Conservation (phyloP, 345 rosid species). For the Psidium friedrichsthalianum region DNA sequence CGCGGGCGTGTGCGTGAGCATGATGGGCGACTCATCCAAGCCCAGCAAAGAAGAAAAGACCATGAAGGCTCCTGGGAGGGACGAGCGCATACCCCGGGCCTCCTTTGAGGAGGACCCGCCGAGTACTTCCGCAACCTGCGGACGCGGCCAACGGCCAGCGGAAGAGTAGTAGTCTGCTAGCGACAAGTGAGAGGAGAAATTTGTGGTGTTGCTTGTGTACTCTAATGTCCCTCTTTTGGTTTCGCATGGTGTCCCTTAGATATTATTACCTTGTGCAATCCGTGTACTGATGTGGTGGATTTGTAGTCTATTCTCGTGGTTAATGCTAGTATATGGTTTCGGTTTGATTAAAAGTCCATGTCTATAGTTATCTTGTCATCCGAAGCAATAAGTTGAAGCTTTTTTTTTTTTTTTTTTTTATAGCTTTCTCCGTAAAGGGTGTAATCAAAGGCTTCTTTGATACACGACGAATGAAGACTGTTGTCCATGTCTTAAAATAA, state of each 20-base stretch:
- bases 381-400: not conserved
- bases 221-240: not conserved
- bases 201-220: not conserved
- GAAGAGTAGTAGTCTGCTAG: not conserved
- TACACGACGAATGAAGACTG: too few relatives aligned
- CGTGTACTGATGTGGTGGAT: not conserved
- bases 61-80: conserved; percentile 5
- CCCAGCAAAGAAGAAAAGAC: not conserved
- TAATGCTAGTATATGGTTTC: not conserved
- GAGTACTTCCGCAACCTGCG: not conserved
- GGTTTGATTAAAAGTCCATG: not conserved
- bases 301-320: not conserved
- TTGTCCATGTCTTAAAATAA: too few relatives aligned
- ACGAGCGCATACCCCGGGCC: not conserved
- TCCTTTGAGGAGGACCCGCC: not conserved
- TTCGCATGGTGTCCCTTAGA: not conserved
- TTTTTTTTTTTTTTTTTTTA: too few relatives aligned
- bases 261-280: not conserved
- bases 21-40: not conserved
- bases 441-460: too few relatives aligned
- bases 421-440: too few relatives aligned
- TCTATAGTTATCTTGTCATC: not conserved
- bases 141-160: not conserved
- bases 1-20: not conserved
- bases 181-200: not conserved